These are phyloP conservation scores for Xylaria polymorpha DNA, from an alignment of 2,329 filamentous ascomycete genomes.

Conservation along the genomic window DNA sequence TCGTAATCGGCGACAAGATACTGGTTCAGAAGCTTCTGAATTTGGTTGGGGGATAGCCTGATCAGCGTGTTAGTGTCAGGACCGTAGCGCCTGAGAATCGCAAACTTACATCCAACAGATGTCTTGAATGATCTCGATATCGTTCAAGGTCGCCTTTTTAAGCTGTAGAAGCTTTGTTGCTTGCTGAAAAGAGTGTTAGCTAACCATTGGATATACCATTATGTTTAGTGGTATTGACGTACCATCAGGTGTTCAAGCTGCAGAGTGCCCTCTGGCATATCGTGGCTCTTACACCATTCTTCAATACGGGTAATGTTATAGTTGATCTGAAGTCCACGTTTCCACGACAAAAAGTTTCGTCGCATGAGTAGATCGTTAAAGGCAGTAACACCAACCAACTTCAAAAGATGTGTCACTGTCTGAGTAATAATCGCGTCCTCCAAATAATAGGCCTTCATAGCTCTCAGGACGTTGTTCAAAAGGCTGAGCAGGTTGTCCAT, in stretches of 20 bases:
- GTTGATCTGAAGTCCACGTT: constrained; percentile 98
- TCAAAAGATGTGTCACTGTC: constrained; percentile 91
- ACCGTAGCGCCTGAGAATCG: constrained; percentile 17
- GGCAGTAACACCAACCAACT: constrained; percentile 93
- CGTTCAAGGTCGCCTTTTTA: constrained; percentile 98
- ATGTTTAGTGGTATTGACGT: constrained; percentile 48
- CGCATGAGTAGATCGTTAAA: constrained; percentile 99
- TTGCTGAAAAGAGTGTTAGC: constrained; percentile 68
- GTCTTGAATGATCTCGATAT: constrained; percentile 99
- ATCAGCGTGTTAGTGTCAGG: constrained; percentile 36
- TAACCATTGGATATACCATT: background rate
- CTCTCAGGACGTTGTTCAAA: constrained; percentile 96
- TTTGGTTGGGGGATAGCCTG: constrained; percentile 97
- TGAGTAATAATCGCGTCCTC: constrained; percentile 97
- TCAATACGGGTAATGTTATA: constrained; percentile 99
- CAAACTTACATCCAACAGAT: constrained; percentile 97
- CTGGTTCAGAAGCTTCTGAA: constrained; percentile 98
- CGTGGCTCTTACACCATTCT: constrained; percentile 99
- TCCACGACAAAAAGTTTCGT: constrained; percentile 98
- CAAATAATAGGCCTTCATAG: constrained; percentile 98
- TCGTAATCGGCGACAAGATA: constrained; percentile 99
- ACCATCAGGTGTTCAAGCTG: constrained; percentile 99
- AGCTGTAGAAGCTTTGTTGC: constrained; percentile 97
- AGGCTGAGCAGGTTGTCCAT: constrained; percentile 98
- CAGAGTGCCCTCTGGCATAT: constrained; percentile 97